A percentile compares a stretch with the other conserved stretches of the same genome.
Conservation (phyloP, 371 early-diverging fungal species). For the Lichtheimia hyalospora region DNA sequence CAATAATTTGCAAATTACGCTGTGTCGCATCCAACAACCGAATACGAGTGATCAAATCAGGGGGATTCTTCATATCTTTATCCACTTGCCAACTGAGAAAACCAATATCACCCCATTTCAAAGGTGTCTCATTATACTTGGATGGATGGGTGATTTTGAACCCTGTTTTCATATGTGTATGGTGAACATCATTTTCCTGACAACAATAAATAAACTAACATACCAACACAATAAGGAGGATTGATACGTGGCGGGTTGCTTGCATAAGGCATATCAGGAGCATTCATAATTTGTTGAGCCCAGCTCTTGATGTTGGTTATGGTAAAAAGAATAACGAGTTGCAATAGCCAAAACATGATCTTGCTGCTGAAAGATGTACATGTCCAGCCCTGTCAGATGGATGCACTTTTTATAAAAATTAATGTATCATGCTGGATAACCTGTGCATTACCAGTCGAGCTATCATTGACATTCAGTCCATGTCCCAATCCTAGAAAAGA, state of each 20-base stretch:
- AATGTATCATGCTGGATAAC: no score
- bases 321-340: no score
- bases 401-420: no score
- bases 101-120: conserved; percentile 17
- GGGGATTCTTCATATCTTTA: conserved; percentile 14
- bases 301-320: no score
- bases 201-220: background rate
- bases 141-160: conserved; percentile 29
- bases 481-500: no score
- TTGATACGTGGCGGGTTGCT: conserved; percentile 11
- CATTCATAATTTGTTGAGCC: no score
- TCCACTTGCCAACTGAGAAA: conserved; percentile 29
- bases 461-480: no score
- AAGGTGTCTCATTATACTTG: conserved; percentile 14
- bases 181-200: background rate
- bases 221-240: conserved; percentile 14
- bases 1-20: conserved; percentile 25
- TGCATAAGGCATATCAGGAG: conserved; percentile 1
- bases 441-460: no score
- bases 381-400: no score
- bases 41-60: conserved; percentile 32
- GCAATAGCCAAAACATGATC: no score
- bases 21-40: conserved; percentile 27
- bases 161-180: conserved; percentile 3
- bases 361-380: no score